Base-by-base conservation (phyloP, 768 basidiomycete genomes). In the Suillus discolor region DNA sequence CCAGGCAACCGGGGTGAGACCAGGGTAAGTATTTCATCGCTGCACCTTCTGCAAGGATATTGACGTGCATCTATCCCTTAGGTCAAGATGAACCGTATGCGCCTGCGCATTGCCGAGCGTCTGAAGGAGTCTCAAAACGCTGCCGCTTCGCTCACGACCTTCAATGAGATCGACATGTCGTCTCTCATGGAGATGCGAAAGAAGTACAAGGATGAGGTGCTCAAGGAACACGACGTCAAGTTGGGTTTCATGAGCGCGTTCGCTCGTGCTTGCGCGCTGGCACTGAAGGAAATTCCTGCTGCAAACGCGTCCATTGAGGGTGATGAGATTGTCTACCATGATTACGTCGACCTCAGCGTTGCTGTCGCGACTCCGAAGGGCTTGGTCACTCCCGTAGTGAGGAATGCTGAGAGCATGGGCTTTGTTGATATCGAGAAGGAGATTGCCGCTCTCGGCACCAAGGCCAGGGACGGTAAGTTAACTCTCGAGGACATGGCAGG, bases 111-210 rank as follows among this genome's bases (percentile, higher is more conserved):
- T 73, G 92, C 96, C 57, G 94, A 96, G 80, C 95, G 97, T 62
- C 87, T 99, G 76, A 99, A 99, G 82, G 91, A 97, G 76, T 97
- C 96, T 28, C 97, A 99, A 78, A 97, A 98, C 75, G 88, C 93
- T 23, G 97, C 97, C 5, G 97, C 97, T 57, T 96, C 95, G 60
- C 79, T 99, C 66, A 99, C 97, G 41, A 99, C 97, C 31, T 99
- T 99, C 87, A 98, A 99, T 82, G 97, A 99, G 81, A 94, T 99
- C 75, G 97, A 99, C 83, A 99, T 99, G 97, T 96, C 94, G 49
- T 90, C 93, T 51, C 82, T 99, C 64, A 92, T 97, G 82, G 89
- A 91, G 49, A 88, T 99, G 89, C 92, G 97, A 72, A 88, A 90
- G 76, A 88, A 90, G 75, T 96, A 95, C 88, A 99, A 99, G 84